Base-by-base conservation (phyloP, 257 asterid species). In the Primulina huaijiensis region DNA sequence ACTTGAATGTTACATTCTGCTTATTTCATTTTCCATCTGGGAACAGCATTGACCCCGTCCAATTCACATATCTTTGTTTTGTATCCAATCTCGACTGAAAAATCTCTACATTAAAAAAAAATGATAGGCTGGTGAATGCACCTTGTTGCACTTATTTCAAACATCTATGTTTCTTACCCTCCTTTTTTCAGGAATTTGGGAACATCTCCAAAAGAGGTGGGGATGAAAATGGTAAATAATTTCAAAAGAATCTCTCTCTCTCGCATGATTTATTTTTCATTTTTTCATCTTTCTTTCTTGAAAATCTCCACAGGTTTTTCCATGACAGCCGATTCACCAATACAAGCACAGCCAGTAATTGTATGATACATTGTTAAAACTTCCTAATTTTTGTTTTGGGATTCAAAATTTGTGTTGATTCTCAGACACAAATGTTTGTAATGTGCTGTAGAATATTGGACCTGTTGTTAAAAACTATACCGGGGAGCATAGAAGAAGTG, bases 181-280 rank as follows among this genome's bases (percentile, higher is more conserved):
- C 56, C 29, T 72, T 72, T 77, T 82, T 68, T 63, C 92, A 93
- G 98, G 93, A 68, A 72, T 62, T 76, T 53, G 81, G 76, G 60
- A 79, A 71, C 65, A 79, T 50, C 66, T 65, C 82, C 66, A 67
- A 79, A 69, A 81, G 83, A 77, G 75, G 83, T 69, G 77, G 65
- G 74, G 85, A 80, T 79, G 83, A 70, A 68, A 80, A 74, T 56
- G 97, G 97, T 90, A 64, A 53, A 68, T 72, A 61, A 43, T 69
- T 74, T 55, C 43, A 78, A 27, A 72, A 59, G 20, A 33, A 21
- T 75, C 65, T 53, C 69, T 62, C 56, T 66, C 73, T 34, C 64
- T 33, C 64, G 70, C 57, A 33, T 27, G 55, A n/a, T 60, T 58
- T 30, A 50, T 63, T 21, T 75, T 57, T 62, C 55, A 62, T 34